Evolutionary conservation across 495 filamentous ascomycete species (phyloP).

Genomic region (Xylaria telfairii): DNA sequence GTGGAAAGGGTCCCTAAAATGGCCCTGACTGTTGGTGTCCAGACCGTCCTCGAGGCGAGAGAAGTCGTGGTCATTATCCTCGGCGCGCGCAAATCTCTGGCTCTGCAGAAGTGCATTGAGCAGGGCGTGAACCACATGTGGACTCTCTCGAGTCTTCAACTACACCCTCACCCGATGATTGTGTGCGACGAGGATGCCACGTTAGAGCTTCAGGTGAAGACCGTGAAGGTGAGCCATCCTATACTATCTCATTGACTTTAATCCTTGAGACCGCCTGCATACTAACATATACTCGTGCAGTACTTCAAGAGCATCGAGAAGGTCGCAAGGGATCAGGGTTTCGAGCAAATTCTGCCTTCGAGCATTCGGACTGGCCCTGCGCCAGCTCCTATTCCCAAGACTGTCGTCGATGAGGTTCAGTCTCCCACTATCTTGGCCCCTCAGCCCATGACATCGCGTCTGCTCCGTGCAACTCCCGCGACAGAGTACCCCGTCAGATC

Average conservation of each 20-base stretch:
- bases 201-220: conserved; percentile 83
- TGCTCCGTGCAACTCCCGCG: conserved; percentile 53
- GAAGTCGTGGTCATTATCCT: conserved; percentile 85
- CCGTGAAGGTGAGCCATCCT: conserved; percentile 66
- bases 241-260: neutral
- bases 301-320: conserved; percentile 74
- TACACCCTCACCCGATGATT: conserved; percentile 80
- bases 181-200: conserved; percentile 88
- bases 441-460: conserved; percentile 54
- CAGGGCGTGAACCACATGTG: conserved; percentile 88
- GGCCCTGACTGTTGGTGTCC: conserved; percentile 87
- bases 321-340: conserved; percentile 61
- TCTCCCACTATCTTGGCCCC: conserved; percentile 53
- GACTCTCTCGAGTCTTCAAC: conserved; percentile 80
- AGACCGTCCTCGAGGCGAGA: conserved; percentile 80
- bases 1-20: conserved; percentile 75
- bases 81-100: conserved; percentile 79
- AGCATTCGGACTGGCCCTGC: conserved; percentile 48
- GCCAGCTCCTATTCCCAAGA: conserved; percentile 33
- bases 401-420: conserved; percentile 44
- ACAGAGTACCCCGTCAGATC: conserved; percentile 56
- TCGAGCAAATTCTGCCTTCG: conserved; percentile 64
- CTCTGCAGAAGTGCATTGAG: conserved; percentile 82
- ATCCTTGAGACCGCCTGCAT: neutral
- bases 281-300: conserved; percentile 39